Evolutionary conservation across 1,284 basidiomycete genomes (phyloP).

Genomic region (Waitea zeae): DNA sequence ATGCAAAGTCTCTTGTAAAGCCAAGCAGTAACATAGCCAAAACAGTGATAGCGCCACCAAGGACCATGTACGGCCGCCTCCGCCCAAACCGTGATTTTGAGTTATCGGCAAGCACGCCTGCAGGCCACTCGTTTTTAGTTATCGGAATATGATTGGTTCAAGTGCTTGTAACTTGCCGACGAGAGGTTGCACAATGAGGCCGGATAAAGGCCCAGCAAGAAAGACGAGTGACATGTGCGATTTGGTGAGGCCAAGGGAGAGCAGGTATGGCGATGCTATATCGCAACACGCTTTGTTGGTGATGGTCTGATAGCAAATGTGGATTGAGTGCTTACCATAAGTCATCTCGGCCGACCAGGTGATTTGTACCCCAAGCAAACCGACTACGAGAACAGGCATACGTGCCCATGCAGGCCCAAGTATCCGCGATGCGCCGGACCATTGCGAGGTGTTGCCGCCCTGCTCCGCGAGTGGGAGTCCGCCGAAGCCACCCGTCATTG

Average conservation of each 20-base stretch:
- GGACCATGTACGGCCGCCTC: slow-evolving; percentile 73
- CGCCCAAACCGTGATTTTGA: slow-evolving; percentile 77
- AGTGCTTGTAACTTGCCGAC: slow-evolving; percentile 30
- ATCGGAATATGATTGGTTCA: not conserved
- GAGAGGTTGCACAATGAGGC: slow-evolving; percentile 83
- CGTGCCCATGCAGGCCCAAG: slow-evolving; percentile 43
- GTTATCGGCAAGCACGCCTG: slow-evolving; percentile 69
- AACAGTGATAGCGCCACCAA: slow-evolving; percentile 50
- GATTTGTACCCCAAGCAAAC: slow-evolving; percentile 68
- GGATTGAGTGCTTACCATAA: slow-evolving; percentile 41
- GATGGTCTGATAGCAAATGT: not conserved
- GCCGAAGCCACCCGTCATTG: slow-evolving; percentile 24
- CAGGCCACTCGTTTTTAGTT: not conserved
- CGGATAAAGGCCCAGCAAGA: slow-evolving; percentile 84
- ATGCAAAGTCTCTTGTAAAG: slow-evolving; percentile 63
- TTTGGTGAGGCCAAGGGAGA: slow-evolving; percentile 81
- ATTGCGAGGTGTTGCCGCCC: slow-evolving; percentile 20
- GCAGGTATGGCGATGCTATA: slow-evolving; percentile 85
- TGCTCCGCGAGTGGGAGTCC: slow-evolving; percentile 21
- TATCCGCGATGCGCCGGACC: slow-evolving; percentile 35
- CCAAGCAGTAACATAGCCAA: slow-evolving; percentile 71
- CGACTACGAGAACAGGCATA: slow-evolving; percentile 59
- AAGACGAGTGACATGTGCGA: slow-evolving; percentile 84
- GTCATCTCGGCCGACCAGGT: slow-evolving; percentile 90
- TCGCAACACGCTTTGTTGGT: not conserved